Percentiles rank a stretch among this genome's conserved stretches.
These are phyloP conservation scores for Naematelia aurantialba DNA, from an alignment of 768 basidiomycete genomes.

Conservation along the genomic window DNA sequence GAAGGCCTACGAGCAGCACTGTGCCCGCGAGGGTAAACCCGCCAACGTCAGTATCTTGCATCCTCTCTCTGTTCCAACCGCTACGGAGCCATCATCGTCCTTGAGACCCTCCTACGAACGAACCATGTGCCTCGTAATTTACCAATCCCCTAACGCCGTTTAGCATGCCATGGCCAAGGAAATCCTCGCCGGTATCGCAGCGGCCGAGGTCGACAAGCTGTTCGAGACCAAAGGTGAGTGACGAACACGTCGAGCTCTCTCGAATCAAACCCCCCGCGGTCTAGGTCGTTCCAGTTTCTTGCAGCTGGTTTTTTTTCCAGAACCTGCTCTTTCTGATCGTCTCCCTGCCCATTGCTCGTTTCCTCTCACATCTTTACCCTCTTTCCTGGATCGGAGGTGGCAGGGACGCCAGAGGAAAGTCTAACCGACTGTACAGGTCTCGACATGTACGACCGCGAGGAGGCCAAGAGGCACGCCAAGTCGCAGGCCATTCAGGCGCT, in stretches of 20 bases:
- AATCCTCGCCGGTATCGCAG: slow-evolving; percentile 50
- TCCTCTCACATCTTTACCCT: too few species aligned
- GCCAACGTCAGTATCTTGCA: slow-evolving; percentile 28
- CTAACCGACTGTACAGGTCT: slow-evolving; percentile 28
- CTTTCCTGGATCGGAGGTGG: too few species aligned
- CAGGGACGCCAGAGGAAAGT: too few species aligned
- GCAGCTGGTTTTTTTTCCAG: background rate
- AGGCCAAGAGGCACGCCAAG: slow-evolving; percentile 44
- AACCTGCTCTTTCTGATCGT: too few species aligned
- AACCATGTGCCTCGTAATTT: too few species aligned
- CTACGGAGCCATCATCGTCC: too few species aligned
- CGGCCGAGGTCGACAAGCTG: slow-evolving; percentile 52
- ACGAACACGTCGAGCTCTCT: too few species aligned
- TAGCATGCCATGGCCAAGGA: slow-evolving; percentile 48
- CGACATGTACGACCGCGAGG: slow-evolving; percentile 44
- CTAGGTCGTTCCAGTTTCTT: too few species aligned
- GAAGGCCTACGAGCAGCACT: slow-evolving; percentile 52
- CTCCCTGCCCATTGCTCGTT: too few species aligned
- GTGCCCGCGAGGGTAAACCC: slow-evolving; percentile 48
- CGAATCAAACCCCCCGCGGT: too few species aligned
- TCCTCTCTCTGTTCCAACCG: background rate
- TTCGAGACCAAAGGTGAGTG: slow-evolving; percentile 53
- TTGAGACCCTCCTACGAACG: too few species aligned
- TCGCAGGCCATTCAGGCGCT: slow-evolving; percentile 36
- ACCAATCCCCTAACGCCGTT: background rate